Evolutionary conservation across 345 rosid genomes (phyloP), one percentile per base, ranked within the genome.

Genomic region (Physaria fendleri): DNA sequence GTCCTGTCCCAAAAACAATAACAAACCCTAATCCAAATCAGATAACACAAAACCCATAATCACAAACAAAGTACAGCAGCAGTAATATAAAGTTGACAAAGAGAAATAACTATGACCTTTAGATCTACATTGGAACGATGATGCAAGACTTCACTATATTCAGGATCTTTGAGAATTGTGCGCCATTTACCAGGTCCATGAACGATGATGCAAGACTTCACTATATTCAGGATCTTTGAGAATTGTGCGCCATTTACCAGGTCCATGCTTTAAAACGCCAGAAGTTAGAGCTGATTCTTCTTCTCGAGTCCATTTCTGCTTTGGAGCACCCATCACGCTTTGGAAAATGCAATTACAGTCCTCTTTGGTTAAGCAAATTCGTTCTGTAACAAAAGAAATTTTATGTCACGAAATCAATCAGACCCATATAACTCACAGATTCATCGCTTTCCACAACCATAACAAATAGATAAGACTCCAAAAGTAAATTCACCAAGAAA

Each of bases 141-240:
- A n/a, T n/a, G n/a, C n/a, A n/a, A n/a, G n/a, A n/a, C n/a, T n/a
- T n/a, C n/a, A n/a, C n/a, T n/a, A n/a, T n/a, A n/a, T n/a, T n/a
- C n/a, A n/a, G n/a, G n/a, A n/a, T n/a, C n/a, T n/a, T n/a, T n/a
- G n/a, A n/a, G n/a, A n/a, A n/a, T n/a, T n/a, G n/a, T n/a, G n/a
- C 99, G 88, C 99, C 99, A 94, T 74, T 85, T 87, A 2, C 96
- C 97, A 58, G 95, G 83, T n/a, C 99, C 97, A 50, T 94, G 99
- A 94, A 16, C 97, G 97, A 42, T 87, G 68, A 77, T 77, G 84
- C 78, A 94, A 73, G 40, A 94, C 83, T 20, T 85, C 46, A 27
- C 92, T 94, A 62, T 82, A 94, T 50, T 94, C 97, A 3, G 99
- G 97, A 65, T 90, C 99, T 69, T 82, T 90, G 45, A 94, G 92